A percentile compares a stretch with the other conserved stretches of the same genome.
phyloP scores from a whole-genome alignment of 2,329 filamentous ascomycete genomes.

The Torrubiella hemipterigena region DNA sequence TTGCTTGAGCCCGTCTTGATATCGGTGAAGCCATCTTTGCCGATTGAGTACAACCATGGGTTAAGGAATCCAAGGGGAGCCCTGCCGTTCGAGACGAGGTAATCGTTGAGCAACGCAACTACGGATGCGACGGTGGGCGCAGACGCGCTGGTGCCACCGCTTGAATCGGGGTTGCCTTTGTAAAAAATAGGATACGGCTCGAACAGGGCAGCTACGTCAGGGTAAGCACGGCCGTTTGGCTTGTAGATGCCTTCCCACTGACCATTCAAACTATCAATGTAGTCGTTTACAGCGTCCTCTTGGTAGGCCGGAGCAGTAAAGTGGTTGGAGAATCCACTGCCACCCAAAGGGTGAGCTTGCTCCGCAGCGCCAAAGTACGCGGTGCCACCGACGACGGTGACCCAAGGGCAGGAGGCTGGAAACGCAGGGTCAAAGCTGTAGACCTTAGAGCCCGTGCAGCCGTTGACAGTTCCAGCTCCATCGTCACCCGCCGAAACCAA shows the following conservation, averaged over 20 bases:
- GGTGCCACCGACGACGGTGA: conserved; percentile 34
- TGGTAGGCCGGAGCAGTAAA: background rate
- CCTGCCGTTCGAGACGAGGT: conserved; percentile 19
- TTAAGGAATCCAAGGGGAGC: conserved; percentile 19
- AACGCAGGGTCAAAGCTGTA: conserved; percentile 21
- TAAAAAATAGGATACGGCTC: background rate
- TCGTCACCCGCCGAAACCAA: background rate
- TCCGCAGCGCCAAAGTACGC: conserved; percentile 2
- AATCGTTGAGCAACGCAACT: conserved; percentile 29
- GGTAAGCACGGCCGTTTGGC: background rate
- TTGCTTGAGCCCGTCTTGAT: conserved; percentile 7
- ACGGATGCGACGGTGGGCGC: conserved; percentile 27
- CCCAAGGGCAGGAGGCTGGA: conserved; percentile 23
- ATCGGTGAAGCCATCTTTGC: conserved; percentile 9
- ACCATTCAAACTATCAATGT: background rate
- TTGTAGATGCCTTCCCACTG: background rate
- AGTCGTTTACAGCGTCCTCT: background rate
- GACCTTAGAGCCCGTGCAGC: background rate
- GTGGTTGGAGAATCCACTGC: background rate
- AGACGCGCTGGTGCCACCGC: conserved; percentile 17
- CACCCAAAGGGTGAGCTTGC: background rate
- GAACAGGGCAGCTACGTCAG: background rate
- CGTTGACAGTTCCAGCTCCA: background rate
- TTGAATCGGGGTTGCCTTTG: background rate
- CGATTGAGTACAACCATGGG: conserved; percentile 14